Conservation (phyloP, 164 flowering plant species). For the Dillenia turbinata region DNA sequence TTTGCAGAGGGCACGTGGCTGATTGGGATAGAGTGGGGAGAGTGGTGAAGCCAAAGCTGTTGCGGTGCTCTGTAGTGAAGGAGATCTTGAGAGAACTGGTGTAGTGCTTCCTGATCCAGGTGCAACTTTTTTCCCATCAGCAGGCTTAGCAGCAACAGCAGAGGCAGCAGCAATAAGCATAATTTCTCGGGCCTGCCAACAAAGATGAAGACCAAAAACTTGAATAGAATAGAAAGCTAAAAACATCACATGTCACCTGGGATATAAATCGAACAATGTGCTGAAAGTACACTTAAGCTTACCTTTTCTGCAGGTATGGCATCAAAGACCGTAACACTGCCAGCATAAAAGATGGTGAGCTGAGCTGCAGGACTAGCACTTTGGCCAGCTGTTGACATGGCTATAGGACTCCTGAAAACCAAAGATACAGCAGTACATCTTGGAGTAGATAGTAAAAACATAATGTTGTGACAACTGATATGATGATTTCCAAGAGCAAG, state of each 20-base stretch:
- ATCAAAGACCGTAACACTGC: conserved; percentile 39
- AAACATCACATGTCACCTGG: neutral
- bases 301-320: conserved; percentile 44
- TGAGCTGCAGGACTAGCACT: conserved; percentile 19
- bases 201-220: neutral
- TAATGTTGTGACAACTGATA: too few species aligned
- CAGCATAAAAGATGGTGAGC: conserved; percentile 49
- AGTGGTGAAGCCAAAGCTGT: conserved; percentile 26
- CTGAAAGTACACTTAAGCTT: neutral
- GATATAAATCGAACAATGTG: neutral
- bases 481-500: too few species aligned
- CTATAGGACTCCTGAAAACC: too few species aligned
- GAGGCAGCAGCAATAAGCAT: conserved; percentile 44
- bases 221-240: neutral
- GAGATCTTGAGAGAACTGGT: conserved; percentile 36
- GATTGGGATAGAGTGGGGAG: conserved; percentile 21
- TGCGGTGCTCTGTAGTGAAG: conserved; percentile 41
- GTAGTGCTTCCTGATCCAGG: conserved; percentile 2
- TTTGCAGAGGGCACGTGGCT: conserved; percentile 23
- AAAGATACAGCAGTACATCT: too few species aligned
- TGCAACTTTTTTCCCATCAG: conserved; percentile 7
- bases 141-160: conserved; percentile 16
- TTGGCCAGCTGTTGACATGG: too few species aligned
- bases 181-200: conserved; percentile 33
- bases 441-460: too few species aligned